A percentile compares a stretch with the other conserved stretches of the same genome.
These are phyloP conservation scores for Candida dajiaensis DNA, from an alignment of 805 yeast species.

Conservation along the genomic window DNA sequence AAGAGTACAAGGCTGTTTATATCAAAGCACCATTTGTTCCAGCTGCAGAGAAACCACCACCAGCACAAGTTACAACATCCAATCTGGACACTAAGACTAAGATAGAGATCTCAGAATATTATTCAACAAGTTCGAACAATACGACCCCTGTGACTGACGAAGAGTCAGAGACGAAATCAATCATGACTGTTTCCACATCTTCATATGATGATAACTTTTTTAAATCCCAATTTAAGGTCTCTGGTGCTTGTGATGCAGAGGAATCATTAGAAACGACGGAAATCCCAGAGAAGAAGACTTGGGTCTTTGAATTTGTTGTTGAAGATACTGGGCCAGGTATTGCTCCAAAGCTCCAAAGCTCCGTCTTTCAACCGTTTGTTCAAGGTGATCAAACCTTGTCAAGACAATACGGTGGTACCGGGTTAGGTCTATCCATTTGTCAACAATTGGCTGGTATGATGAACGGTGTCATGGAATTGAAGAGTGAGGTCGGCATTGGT, in stretches of 20 bases:
- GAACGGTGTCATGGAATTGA: slow-evolving; percentile 77
- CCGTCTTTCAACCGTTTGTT: slow-evolving; percentile 92
- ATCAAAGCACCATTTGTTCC: slow-evolving; percentile 23
- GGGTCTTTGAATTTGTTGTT: slow-evolving; percentile 60
- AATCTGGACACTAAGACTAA: not conserved
- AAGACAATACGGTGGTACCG: slow-evolving; percentile 93
- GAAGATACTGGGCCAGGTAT: slow-evolving; percentile 95
- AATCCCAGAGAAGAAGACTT: slow-evolving; percentile 25
- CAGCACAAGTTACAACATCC: not conserved
- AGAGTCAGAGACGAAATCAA: slow-evolving; percentile 16
- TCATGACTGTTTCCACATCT: slow-evolving; percentile 24
- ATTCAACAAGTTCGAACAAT: slow-evolving; percentile 9
- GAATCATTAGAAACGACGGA: slow-evolving; percentile 17
- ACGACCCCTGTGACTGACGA: slow-evolving; percentile 5
- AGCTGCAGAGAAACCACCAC: slow-evolving; percentile 1
- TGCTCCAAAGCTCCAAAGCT: slow-evolving; percentile 69
- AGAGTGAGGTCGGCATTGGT: slow-evolving; percentile 76
- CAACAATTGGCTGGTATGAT: slow-evolving; percentile 85
- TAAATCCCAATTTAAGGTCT: slow-evolving; percentile 33
- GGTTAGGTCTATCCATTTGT: slow-evolving; percentile 85
- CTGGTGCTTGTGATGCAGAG: slow-evolving; percentile 17
- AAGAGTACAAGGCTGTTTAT: slow-evolving; percentile 40
- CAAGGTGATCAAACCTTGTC: slow-evolving; percentile 95
- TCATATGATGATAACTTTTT: slow-evolving; percentile 40
- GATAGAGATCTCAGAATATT: not conserved